These are phyloP conservation scores for Beauveria rudraprayagi DNA, from an alignment of 2,329 filamentous ascomycete genomes.

Conservation along the genomic window DNA sequence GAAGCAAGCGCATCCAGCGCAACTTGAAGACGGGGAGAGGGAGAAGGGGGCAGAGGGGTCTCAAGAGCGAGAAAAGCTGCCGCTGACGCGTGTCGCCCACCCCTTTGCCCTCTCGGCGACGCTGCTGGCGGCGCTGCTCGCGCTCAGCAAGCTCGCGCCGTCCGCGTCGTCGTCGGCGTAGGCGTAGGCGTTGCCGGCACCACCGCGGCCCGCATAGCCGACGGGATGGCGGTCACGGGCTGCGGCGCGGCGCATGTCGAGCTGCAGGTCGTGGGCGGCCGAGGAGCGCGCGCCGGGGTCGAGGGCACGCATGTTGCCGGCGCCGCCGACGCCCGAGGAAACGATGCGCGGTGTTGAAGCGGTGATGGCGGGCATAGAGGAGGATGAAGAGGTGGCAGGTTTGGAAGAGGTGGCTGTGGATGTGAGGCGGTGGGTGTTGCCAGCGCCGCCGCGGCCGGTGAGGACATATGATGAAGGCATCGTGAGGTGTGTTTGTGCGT, in stretches of 20 bases:
- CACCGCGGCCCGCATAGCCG: slow-evolving; percentile 60
- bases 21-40: too few relatives aligned
- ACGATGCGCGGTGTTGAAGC: slow-evolving; percentile 39
- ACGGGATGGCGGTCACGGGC: slow-evolving; percentile 33
- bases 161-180: slow-evolving; percentile 17
- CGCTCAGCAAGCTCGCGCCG: slow-evolving; percentile 15
- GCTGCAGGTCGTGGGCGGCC: slow-evolving; percentile 44
- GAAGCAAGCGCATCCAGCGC: too few relatives aligned
- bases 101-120: not conserved
- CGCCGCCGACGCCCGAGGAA: slow-evolving; percentile 59
- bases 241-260: slow-evolving; percentile 37
- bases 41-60: too few relatives aligned
- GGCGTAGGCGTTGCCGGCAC: slow-evolving; percentile 58
- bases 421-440: slow-evolving; percentile 45
- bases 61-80: slow-evolving; percentile 13
- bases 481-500: slow-evolving; percentile 31
- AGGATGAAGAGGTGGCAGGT: slow-evolving; percentile 14
- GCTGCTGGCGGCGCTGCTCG: slow-evolving; percentile 17
- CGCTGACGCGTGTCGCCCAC: slow-evolving; percentile 21
- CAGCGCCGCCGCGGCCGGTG: slow-evolving; percentile 47
- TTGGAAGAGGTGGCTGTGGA: slow-evolving; percentile 22
- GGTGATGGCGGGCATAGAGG: slow-evolving; percentile 30
- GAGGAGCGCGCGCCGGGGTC: slow-evolving; percentile 34
- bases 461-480: slow-evolving; percentile 37
- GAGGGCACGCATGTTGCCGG: slow-evolving; percentile 53